Percentiles rank a stretch among this genome's conserved stretches.
Conservation (phyloP, 352 stramenopile genomes). For the Globisporangium cylindrosporum region DNA sequence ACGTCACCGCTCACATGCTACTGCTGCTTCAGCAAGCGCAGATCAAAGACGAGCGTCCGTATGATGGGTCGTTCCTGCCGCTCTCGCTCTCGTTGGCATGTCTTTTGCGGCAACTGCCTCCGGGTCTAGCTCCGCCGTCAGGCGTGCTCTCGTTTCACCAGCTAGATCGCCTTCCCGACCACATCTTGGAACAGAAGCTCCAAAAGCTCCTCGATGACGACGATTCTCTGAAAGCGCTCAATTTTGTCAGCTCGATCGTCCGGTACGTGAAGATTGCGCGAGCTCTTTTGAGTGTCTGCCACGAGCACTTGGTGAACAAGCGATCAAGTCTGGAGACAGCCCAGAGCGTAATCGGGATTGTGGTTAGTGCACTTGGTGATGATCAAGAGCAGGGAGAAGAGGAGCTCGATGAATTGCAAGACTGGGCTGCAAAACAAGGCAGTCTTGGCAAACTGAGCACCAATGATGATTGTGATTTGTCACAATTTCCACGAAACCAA, state of each 20-base stretch:
- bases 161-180: conserved; percentile 36
- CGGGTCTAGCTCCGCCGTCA: conserved; percentile 32
- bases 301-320: conserved; percentile 36
- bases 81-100: conserved; percentile 46
- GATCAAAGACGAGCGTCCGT: conserved; percentile 34
- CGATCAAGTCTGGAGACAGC: conserved; percentile 29
- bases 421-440: neutral
- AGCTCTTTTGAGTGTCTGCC: conserved; percentile 36
- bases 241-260: conserved; percentile 34
- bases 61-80: conserved; percentile 51
- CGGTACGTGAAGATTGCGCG: conserved; percentile 40
- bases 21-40: conserved; percentile 47
- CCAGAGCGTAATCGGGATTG: conserved; percentile 23
- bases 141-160: conserved; percentile 38
- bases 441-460: neutral
- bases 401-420: neutral
- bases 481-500: neutral
- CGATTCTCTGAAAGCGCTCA: conserved; percentile 25
- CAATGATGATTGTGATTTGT: neutral
- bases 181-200: conserved; percentile 30
- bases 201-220: conserved; percentile 19
- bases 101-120: conserved; percentile 42
- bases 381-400: conserved; percentile 9
- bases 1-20: conserved; percentile 43
- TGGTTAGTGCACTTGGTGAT: conserved; percentile 15